A percentile compares a stretch with the other conserved stretches of the same genome.
These are phyloP conservation scores for Cyphellophora attinorum DNA, from an alignment of 2,329 filamentous ascomycete genomes.

Conservation along the genomic window DNA sequence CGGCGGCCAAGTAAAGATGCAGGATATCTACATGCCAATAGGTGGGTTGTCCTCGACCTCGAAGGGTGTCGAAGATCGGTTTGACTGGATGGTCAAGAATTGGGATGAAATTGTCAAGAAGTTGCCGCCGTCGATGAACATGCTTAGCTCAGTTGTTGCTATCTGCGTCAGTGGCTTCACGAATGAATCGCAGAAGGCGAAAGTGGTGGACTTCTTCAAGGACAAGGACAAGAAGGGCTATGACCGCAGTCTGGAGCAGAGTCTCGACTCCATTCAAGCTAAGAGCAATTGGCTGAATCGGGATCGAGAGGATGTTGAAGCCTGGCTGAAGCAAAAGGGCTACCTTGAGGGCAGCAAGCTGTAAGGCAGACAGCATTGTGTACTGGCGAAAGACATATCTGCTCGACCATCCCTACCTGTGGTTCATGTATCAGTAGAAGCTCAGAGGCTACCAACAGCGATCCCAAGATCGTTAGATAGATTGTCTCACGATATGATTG, in stretches of 20 bases:
- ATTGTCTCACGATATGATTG: too few relatives aligned
- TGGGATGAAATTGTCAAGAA: slow-evolving; percentile 78
- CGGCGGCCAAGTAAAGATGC: slow-evolving; percentile 76
- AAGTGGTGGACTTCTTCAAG: slow-evolving; percentile 72
- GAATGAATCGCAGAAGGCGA: slow-evolving; percentile 61
- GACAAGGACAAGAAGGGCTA: slow-evolving; percentile 78
- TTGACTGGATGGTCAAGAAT: slow-evolving; percentile 73
- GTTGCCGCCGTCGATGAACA: slow-evolving; percentile 74
- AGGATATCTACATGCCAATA: slow-evolving; percentile 87
- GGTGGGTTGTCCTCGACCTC: slow-evolving; percentile 67
- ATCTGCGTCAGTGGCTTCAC: slow-evolving; percentile 78
- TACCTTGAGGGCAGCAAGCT: slow-evolving; percentile 30
- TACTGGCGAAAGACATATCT: too few relatives aligned
- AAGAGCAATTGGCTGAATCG: slow-evolving; percentile 75
- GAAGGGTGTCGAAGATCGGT: slow-evolving; percentile 71
- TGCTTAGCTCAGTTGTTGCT: slow-evolving; percentile 74
- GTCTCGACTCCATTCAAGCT: slow-evolving; percentile 70
- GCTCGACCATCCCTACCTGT: too few relatives aligned
- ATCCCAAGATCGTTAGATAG: too few relatives aligned
- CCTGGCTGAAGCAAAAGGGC: slow-evolving; percentile 59
- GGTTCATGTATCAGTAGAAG: too few relatives aligned
- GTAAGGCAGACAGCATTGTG: too few relatives aligned
- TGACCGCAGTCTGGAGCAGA: slow-evolving; percentile 82
- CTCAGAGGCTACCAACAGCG: too few relatives aligned
- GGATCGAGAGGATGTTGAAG: slow-evolving; percentile 66